A percentile compares a stretch with the other conserved stretches of the same genome.
Conservation (phyloP, 1,284 basidiomycete genomes). For the Cutaneotrichosporon spelunceum region DNA sequence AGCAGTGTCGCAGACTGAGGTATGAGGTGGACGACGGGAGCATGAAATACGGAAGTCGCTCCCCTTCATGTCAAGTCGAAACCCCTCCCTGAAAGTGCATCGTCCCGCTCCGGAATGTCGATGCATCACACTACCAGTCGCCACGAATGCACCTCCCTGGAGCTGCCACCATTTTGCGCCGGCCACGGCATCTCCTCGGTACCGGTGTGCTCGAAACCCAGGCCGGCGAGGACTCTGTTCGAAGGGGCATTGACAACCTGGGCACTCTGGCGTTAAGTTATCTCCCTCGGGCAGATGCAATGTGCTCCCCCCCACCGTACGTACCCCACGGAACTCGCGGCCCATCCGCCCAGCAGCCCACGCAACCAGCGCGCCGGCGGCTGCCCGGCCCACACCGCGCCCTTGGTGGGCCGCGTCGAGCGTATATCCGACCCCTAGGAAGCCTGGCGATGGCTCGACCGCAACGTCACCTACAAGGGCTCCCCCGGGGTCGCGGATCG, state of each 20-base stretch:
- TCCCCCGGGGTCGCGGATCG: neutral
- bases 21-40: too few species aligned
- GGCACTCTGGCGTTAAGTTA: neutral
- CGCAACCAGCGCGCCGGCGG: neutral
- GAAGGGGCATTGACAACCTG: neutral
- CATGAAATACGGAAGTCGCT: neutral
- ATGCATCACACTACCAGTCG: neutral
- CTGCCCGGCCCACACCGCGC: neutral
- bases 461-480: neutral
- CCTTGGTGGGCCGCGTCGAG: neutral
- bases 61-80: neutral
- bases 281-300: too few species aligned
- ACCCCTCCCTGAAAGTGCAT: too few species aligned
- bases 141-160: neutral
- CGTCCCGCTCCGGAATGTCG: neutral
- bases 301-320: neutral
- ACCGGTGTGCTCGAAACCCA: neutral
- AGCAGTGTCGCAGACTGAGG: neutral
- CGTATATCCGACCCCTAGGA: neutral
- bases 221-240: neutral
- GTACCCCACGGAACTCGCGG: neutral
- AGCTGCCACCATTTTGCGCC: neutral
- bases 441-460: neutral
- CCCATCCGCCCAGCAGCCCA: neutral
- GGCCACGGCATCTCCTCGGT: neutral